phyloP scores from a whole-genome alignment of 176 grass and related monocot genomes.

The Hsuehochloa calcarea region DNA sequence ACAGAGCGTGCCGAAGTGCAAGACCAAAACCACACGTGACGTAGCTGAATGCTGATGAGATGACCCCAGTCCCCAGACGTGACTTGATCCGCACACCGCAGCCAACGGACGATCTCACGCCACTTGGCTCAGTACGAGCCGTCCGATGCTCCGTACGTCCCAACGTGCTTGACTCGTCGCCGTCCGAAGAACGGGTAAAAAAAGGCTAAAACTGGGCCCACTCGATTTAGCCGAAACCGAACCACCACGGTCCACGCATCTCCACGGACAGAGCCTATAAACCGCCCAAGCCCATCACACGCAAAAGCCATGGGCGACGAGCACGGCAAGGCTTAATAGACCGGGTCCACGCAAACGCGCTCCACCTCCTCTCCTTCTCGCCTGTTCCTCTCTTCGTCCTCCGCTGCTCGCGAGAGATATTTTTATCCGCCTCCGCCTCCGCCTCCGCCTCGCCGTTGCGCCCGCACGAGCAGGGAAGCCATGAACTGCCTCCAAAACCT shows the following conservation, averaged over 20 bases:
- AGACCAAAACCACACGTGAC: too few species aligned
- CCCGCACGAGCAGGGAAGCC: constrained; percentile 14
- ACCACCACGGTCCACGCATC: constrained; percentile 13
- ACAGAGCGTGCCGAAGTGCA: too few species aligned
- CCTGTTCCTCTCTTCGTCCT: not conserved
- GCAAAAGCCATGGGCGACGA: not conserved
- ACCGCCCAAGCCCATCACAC: not conserved
- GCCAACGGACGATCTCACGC: not conserved
- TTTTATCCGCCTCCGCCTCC: not conserved
- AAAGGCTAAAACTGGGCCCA: constrained; percentile 29
- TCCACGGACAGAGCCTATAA: constrained; percentile 17
- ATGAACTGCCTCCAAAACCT: constrained; percentile 70
- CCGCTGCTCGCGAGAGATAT: not conserved
- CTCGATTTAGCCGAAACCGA: constrained; percentile 29
- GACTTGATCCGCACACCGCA: too few species aligned
- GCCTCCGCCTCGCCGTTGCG: not conserved
- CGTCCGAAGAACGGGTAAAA: constrained; percentile 38
- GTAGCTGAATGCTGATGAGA: too few species aligned
- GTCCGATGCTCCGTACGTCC: not conserved
- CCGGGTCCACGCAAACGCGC: constrained; percentile 15
- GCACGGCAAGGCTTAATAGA: not conserved
- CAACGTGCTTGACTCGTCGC: constrained; percentile 14
- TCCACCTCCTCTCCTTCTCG: fast-evolving
- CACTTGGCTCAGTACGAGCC: not conserved
- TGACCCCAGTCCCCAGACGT: too few species aligned